Conservation (phyloP, 2,329 filamentous ascomycete species). For the Ophiostoma sp. region DNA sequence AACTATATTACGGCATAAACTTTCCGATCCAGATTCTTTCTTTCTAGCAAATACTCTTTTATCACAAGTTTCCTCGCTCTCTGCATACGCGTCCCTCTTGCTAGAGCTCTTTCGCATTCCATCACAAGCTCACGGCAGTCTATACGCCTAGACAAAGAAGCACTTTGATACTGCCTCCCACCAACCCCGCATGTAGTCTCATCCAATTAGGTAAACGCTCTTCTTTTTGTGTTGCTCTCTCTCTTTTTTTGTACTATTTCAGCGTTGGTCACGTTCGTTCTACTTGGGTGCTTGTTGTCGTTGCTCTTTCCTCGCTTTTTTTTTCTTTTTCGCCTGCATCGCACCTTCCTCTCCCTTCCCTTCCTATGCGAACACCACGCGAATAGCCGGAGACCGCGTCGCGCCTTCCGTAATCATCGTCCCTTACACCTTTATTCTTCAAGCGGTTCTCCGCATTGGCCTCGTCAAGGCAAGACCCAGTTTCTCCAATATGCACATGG, state of each 20-base stretch:
- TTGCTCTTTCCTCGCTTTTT: not conserved
- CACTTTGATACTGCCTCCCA: not conserved
- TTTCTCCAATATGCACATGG: constrained; percentile 11
- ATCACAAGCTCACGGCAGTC: not conserved
- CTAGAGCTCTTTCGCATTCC: not conserved
- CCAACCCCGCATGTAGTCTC: not conserved
- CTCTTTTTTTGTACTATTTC: not conserved
- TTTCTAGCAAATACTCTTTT: not conserved
- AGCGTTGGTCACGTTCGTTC: not conserved
- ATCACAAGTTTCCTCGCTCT: no score
- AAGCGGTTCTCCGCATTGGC: not conserved
- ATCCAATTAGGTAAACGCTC: not conserved
- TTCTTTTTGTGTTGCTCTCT: not conserved
- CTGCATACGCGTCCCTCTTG: no score
- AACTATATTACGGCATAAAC: not conserved
- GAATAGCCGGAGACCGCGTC: not conserved
- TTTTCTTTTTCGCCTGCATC: not conserved
- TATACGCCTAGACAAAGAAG: not conserved
- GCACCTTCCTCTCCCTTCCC: not conserved
- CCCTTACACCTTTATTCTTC: no score
- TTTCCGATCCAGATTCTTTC: not conserved
- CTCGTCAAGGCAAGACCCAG: not conserved
- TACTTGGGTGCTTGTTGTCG: not conserved
- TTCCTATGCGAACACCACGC: not conserved
- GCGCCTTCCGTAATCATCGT: not conserved